Evolutionary conservation across 805 yeast genomes (phyloP), one percentile per base, ranked within the genome.

Genomic region (Teunomyces barrocoloradensis): DNA sequence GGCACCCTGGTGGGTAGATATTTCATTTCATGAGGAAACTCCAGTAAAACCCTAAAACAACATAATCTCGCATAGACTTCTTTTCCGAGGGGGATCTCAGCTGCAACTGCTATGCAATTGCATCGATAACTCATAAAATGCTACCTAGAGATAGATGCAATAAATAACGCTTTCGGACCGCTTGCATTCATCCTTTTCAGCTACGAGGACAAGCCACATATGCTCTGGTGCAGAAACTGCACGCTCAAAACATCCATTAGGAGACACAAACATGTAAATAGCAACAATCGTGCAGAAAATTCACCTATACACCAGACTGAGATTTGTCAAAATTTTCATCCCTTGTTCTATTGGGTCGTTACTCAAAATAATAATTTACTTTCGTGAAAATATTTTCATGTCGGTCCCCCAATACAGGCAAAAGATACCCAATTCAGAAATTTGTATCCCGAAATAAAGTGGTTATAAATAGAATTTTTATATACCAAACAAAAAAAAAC

Each of bases 291-390:
- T 20, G 28, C 40, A 20, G 40, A 37, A 10, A 10, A 37, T 12
- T 12, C 18, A n/a, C 17, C 28, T 23, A 23, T 37, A 37, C 11
- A 13, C 28, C 40, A 23, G 15, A n/a, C 13, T 12, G 13, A 11
- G 25, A 12, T n/a, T 23, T 37, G 40, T 21, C 40, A 37, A 37
- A 37, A 21, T 36, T 37, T 37, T 37, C 40, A 35, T 18, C 38
- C 20, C 38, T 18, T 18, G 6, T 35, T 17, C 23, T 35, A 35
- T 35, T 35, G 38, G 38, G 27, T n/a, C 38, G 12, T 35, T 11
- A 12, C 10, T 6, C 34, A 20, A 20, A 35, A 35, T 25, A 35
- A 35, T 34, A 34, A 5, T 18, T 10, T 17, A 11, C 21, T 13
- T 11, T 18, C 15, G 15, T 20, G 15, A 37, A 37, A 37, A 37